Evolutionary conservation across 805 yeast species (phyloP).

Genomic region (Gaillardinia entomophila): DNA sequence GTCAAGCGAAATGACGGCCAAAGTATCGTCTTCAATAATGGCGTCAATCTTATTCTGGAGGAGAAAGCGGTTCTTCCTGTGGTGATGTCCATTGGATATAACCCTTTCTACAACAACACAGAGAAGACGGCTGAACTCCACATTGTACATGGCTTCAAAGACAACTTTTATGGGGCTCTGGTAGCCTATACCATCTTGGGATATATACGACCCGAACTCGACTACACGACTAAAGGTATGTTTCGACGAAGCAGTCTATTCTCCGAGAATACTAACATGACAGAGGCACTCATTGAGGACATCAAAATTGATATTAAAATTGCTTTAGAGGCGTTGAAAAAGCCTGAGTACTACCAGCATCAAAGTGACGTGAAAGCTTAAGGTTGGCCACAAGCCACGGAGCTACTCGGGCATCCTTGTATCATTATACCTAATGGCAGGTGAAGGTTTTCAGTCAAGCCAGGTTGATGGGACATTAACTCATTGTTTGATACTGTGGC

Average conservation of each 20-base stretch:
- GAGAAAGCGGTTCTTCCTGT: slow-evolving; percentile 59
- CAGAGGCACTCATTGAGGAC: slow-evolving; percentile 79
- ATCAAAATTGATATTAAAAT: slow-evolving; percentile 73
- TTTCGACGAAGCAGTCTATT: slow-evolving; percentile 1
- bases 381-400: slow-evolving; percentile 1
- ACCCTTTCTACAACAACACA: slow-evolving; percentile 81
- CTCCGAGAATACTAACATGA: slow-evolving; percentile 14
- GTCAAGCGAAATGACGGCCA: slow-evolving; percentile 17
- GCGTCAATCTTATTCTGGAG: slow-evolving; percentile 40
- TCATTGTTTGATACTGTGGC: too few relatives aligned
- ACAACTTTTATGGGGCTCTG: slow-evolving; percentile 76
- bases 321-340: slow-evolving; percentile 46
- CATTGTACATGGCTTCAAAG: slow-evolving; percentile 64
- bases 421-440: not conserved
- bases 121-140: slow-evolving; percentile 85
- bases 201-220: slow-evolving; percentile 83
- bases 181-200: slow-evolving; percentile 73
- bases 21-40: slow-evolving; percentile 51
- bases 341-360: slow-evolving; percentile 9
- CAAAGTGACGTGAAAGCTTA: not conserved
- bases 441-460: slow-evolving; percentile 1
- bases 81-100: slow-evolving; percentile 96
- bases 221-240: slow-evolving; percentile 63
- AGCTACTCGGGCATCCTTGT: too few relatives aligned
- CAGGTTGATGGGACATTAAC: slow-evolving; percentile 1